Conservation (phyloP, 352 stramenopile genomes). For the Pilasporangium apinafurcum region DNA sequence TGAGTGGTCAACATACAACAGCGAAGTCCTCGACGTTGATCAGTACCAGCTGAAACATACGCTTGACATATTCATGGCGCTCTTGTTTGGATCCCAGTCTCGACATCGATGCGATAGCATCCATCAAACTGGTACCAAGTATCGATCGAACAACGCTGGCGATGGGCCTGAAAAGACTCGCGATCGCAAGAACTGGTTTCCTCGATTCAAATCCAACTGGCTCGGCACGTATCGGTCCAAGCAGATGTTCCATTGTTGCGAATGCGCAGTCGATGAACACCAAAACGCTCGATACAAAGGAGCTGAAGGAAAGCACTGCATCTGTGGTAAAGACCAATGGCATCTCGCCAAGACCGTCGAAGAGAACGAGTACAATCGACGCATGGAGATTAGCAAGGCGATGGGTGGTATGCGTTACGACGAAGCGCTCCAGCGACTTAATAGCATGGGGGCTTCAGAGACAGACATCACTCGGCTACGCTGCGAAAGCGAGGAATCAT, state of each 20-base stretch:
- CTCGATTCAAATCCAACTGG: slow-evolving; percentile 86
- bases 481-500: slow-evolving; percentile 29
- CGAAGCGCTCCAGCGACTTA: slow-evolving; percentile 59
- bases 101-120: slow-evolving; percentile 22
- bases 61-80: no score
- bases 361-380: slow-evolving; percentile 77
- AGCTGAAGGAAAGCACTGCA: slow-evolving; percentile 76
- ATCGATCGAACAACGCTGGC: slow-evolving; percentile 69
- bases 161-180: slow-evolving; percentile 82
- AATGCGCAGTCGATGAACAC: slow-evolving; percentile 57
- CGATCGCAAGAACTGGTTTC: slow-evolving; percentile 84
- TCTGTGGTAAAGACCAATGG: slow-evolving; percentile 78
- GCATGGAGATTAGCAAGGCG: slow-evolving; percentile 80
- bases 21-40: no score
- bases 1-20: no score
- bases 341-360: slow-evolving; percentile 77
- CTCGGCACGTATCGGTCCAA: slow-evolving; percentile 83
- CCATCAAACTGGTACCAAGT: slow-evolving; percentile 52
- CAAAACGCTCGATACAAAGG: slow-evolving; percentile 59
- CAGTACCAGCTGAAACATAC: no score
- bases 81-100: no score
- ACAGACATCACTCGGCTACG: slow-evolving; percentile 43
- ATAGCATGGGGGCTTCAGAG: slow-evolving; percentile 52
- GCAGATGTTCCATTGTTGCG: slow-evolving; percentile 82
- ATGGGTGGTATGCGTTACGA: slow-evolving; percentile 80